A percentile compares a stretch with the other conserved stretches of the same genome.
phyloP scores from a whole-genome alignment of 805 yeast genomes.

The Barnettozyma siamensis region DNA sequence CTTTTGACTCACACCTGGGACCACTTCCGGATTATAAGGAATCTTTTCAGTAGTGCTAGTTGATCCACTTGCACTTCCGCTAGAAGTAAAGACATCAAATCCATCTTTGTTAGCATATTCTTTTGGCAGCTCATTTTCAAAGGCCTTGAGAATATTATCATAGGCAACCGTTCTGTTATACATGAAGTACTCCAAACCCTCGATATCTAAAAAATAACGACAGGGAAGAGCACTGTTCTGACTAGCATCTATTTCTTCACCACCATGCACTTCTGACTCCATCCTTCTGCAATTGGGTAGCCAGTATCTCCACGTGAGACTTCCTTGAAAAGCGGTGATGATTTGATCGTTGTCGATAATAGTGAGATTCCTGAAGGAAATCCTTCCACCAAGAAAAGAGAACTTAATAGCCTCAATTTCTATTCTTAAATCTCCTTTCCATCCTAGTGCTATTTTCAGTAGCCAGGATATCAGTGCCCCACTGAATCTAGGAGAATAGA shows the following conservation, averaged over 20 bases:
- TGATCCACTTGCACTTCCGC: constrained; percentile 11
- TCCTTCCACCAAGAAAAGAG: constrained; percentile 76
- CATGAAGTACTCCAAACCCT: constrained; percentile 78
- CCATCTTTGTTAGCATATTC: constrained; percentile 12
- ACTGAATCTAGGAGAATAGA: constrained; percentile 68
- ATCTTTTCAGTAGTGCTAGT: background rate
- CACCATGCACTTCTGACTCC: constrained; percentile 6
- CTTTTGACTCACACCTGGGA: background rate
- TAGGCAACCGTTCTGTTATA: constrained; percentile 79
- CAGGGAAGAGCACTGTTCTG: constrained; percentile 49
- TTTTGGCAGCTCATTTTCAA: constrained; percentile 19
- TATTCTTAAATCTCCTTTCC: constrained; percentile 47
- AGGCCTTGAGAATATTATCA: constrained; percentile 48
- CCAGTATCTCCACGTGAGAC: constrained; percentile 93
- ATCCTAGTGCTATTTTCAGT: constrained; percentile 58
- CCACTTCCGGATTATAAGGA: background rate
- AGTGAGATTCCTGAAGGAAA: constrained; percentile 70
- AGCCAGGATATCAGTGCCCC: constrained; percentile 53
- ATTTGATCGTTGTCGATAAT: constrained; percentile 72
- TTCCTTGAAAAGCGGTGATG: constrained; percentile 61
- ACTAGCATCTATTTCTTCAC: constrained; percentile 17
- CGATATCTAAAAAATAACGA: constrained; percentile 50
- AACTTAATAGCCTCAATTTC: constrained; percentile 70
- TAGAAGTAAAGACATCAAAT: constrained; percentile 9
- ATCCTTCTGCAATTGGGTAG: constrained; percentile 36